These are phyloP conservation scores for Cucurbita ficifolia DNA, from an alignment of 306 rosid genomes.

Conservation along the genomic window DNA sequence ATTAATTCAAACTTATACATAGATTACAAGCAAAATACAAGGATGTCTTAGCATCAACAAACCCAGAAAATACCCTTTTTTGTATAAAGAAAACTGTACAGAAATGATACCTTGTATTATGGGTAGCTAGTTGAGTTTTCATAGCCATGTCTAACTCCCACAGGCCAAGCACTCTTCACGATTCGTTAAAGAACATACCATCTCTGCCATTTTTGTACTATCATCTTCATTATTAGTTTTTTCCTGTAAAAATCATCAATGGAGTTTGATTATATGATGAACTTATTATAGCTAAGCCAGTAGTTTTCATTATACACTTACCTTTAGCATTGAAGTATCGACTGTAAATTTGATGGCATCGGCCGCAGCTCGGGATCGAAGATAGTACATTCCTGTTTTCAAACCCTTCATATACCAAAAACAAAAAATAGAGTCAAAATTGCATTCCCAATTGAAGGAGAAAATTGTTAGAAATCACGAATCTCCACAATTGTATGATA, in stretches of 20 bases:
- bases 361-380: constrained; percentile 67
- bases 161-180: constrained; percentile 76
- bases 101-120: too few species aligned
- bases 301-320: constrained; percentile 3
- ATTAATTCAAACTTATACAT: too few species aligned
- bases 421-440: neutral
- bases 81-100: too few species aligned
- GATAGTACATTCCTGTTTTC: constrained; percentile 88
- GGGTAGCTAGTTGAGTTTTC: too few species aligned
- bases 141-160: constrained; percentile 38
- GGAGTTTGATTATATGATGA: neutral
- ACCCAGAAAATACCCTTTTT: too few species aligned
- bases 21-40: too few species aligned
- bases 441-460: too few species aligned
- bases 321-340: constrained; percentile 50
- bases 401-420: constrained; percentile 36
- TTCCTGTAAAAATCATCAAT: constrained; percentile 26
- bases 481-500: too few species aligned
- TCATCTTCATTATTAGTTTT: constrained; percentile 29
- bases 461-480: too few species aligned
- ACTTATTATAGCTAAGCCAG: neutral
- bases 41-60: too few species aligned
- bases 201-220: constrained; percentile 54
- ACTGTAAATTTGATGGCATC: constrained; percentile 91
- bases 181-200: constrained; percentile 78